These are phyloP conservation scores for Rutidosis leptorrhynchoides DNA, from an alignment of 129 eudicot genomes.

Conservation along the genomic window DNA sequence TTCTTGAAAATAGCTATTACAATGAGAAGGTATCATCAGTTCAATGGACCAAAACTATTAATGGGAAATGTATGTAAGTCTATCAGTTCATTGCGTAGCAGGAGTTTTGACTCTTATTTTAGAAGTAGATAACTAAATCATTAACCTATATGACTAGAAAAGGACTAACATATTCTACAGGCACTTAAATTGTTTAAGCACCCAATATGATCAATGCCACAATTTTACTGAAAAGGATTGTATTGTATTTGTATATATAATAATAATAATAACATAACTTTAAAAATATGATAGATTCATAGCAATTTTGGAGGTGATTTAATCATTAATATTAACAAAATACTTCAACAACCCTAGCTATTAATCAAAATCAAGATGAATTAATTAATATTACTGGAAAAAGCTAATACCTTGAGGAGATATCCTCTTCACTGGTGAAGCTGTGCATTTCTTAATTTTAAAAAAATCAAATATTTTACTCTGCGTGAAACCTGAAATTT, in stretches of 20 bases:
- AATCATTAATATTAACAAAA: constrained; percentile 7
- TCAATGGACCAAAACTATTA: background rate
- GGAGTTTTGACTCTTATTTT: background rate
- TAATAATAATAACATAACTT: no score
- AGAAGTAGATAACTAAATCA: background rate
- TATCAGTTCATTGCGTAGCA: background rate
- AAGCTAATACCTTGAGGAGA: constrained; percentile 66
- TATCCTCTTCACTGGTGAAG: constrained; percentile 34
- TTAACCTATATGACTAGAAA: constrained; percentile 9
- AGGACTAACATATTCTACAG: constrained; percentile 4
- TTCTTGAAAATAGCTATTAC: background rate
- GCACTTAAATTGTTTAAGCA: background rate
- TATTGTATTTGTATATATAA: background rate
- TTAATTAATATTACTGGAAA: background rate
- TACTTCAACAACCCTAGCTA: constrained; percentile 16
- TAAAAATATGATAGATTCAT: background rate
- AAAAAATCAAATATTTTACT: constrained; percentile 76
- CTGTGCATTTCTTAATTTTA: constrained; percentile 60
- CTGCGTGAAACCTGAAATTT: constrained; percentile 64
- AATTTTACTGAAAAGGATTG: background rate
- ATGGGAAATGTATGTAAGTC: background rate
- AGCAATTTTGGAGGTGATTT: background rate
- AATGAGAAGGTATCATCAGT: background rate
- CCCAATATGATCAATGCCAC: background rate
- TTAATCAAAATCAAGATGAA: constrained; percentile 5